These are phyloP conservation scores for Cylindricascospora bacillispora DNA, from an alignment of 1,139 yeast species.

Conservation along the genomic window DNA sequence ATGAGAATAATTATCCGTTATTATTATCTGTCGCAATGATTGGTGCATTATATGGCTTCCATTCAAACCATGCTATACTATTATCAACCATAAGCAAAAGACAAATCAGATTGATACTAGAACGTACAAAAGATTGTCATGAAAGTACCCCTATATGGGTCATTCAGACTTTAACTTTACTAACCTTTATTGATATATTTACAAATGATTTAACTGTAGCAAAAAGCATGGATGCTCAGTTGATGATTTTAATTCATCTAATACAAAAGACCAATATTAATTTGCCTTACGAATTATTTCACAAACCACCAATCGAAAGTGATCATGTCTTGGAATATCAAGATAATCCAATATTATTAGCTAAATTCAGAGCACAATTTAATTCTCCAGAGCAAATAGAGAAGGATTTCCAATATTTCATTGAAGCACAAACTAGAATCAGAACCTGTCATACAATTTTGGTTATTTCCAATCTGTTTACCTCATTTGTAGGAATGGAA, in stretches of 20 bases:
- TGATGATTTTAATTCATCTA: constrained; percentile 65
- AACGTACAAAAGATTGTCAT: constrained; percentile 41
- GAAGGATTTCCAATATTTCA: constrained; percentile 60
- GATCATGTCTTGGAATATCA: constrained; percentile 24
- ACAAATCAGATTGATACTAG: constrained; percentile 66
- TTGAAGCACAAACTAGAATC: constrained; percentile 71
- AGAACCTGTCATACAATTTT: constrained; percentile 75
- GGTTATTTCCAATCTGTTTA: constrained; percentile 56
- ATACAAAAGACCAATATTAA: constrained; percentile 68
- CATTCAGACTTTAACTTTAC: constrained; percentile 73
- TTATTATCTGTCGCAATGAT: constrained; percentile 75
- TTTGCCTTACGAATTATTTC: constrained; percentile 50
- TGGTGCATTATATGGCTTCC: constrained; percentile 80
- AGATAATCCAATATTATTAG: constrained; percentile 26
- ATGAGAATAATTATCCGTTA: constrained; percentile 52
- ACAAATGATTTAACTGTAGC: constrained; percentile 63
- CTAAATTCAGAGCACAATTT: constrained; percentile 23
- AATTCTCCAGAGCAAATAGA: constrained; percentile 30
- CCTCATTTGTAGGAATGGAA: constrained; percentile 53
- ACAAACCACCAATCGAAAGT: constrained; percentile 42
- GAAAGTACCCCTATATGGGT: constrained; percentile 73
- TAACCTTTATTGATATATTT: constrained; percentile 73
- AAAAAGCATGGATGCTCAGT: constrained; percentile 62
- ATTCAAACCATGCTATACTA: constrained; percentile 62
- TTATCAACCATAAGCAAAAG: constrained; percentile 69